phyloP scores from a whole-genome alignment of 2,329 filamentous ascomycete genomes.

The Paramyrothecium roridum region DNA sequence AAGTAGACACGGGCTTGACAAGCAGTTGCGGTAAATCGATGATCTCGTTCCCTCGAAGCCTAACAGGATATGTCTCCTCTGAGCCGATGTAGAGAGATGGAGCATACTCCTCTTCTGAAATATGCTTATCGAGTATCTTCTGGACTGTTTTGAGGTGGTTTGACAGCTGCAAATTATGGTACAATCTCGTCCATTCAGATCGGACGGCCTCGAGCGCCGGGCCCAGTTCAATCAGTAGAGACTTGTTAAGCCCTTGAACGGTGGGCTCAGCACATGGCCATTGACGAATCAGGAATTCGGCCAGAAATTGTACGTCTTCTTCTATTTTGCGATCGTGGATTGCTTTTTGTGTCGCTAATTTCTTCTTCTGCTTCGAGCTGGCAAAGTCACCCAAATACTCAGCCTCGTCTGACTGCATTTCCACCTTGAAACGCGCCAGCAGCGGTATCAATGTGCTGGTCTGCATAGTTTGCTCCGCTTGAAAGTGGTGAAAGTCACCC shows the following conservation, averaged over 20 bases:
- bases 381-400: slow-evolving; percentile 11
- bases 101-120: slow-evolving; percentile 9
- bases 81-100: slow-evolving; percentile 7
- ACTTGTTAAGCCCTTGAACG: slow-evolving; percentile 6
- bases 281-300: slow-evolving; percentile 15
- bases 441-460: slow-evolving; percentile 12
- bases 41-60: slow-evolving; percentile 14
- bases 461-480: slow-evolving; percentile 14
- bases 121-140: slow-evolving; percentile 11
- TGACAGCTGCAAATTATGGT: slow-evolving; percentile 14
- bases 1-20: slow-evolving; percentile 7
- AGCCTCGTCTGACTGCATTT: slow-evolving; percentile 5
- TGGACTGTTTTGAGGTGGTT: slow-evolving; percentile 14
- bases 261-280: slow-evolving; percentile 20
- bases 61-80: slow-evolving; percentile 9
- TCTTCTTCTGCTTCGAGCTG: slow-evolving; percentile 16
- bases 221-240: slow-evolving; percentile 16
- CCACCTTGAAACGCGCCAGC: slow-evolving; percentile 13
- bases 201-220: slow-evolving; percentile 16
- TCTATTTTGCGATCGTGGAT: slow-evolving; percentile 16
- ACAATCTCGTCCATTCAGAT: slow-evolving; percentile 19
- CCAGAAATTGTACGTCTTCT: slow-evolving; percentile 16
- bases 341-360: slow-evolving; percentile 10
- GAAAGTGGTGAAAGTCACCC: slow-evolving; percentile 16
- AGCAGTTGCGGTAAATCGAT: slow-evolving; percentile 13